phyloP scores from a whole-genome alignment of 352 stramenopile genomes.

The Pythium dissimile region DNA sequence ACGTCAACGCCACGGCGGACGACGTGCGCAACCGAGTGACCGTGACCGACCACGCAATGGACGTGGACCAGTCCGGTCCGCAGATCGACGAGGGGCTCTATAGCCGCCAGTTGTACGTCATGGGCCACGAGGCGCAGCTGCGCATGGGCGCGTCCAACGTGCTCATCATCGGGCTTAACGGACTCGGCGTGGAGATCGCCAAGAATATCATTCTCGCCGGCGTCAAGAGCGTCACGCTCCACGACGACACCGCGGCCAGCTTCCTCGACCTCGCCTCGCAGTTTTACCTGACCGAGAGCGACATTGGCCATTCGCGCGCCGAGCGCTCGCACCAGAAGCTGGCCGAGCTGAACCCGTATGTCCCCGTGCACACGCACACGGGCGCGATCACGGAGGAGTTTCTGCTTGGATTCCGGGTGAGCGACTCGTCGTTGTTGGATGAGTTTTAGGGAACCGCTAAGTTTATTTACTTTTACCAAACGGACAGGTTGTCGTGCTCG shows the following conservation, averaged over 20 bases:
- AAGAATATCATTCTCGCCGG: constrained; percentile 99
- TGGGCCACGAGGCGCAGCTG: constrained; percentile 98
- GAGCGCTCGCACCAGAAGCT: constrained; percentile 87
- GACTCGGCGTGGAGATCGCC: constrained; percentile 95
- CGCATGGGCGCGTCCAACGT: constrained; percentile 95
- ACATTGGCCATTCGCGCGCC: constrained; percentile 87
- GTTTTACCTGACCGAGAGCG: constrained; percentile 92
- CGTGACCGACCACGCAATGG: constrained; percentile 68
- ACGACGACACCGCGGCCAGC: constrained; percentile 85
- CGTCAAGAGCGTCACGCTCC: constrained; percentile 94
- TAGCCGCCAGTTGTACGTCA: constrained; percentile 98
- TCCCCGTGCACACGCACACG: constrained; percentile 71
- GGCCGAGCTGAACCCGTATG: constrained; percentile 97
- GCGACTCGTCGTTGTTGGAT: background rate
- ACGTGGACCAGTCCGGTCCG: constrained; percentile 47
- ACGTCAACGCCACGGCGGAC: constrained; percentile 73
- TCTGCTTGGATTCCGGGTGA: constrained; percentile 64
- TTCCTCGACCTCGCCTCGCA: constrained; percentile 92
- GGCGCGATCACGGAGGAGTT: constrained; percentile 73
- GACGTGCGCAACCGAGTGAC: constrained; percentile 66
- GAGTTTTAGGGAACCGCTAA: no score
- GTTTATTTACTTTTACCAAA: no score
- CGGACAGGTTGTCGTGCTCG: constrained; percentile 74
- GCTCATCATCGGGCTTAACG: constrained; percentile 94
- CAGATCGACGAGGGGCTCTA: constrained; percentile 86